Conservation (phyloP, 2,329 filamentous ascomycete species). For the Colletotrichum graminicola region DNA sequence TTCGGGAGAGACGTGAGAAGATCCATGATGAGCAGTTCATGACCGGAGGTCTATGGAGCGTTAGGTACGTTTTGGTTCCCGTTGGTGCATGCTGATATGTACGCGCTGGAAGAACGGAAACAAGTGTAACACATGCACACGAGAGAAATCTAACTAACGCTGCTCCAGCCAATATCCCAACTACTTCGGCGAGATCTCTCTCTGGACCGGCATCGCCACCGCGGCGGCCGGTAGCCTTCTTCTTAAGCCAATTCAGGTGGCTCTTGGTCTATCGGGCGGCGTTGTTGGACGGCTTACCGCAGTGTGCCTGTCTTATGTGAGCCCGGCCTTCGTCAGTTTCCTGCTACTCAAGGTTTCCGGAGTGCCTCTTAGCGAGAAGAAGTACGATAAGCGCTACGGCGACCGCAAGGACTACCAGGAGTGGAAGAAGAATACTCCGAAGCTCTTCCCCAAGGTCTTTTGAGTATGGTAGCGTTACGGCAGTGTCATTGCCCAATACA, state of each 20-base stretch:
- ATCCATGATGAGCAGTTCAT: constrained; percentile 76
- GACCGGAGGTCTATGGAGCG: constrained; percentile 71
- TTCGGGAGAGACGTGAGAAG: constrained; percentile 71
- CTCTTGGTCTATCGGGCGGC: constrained; percentile 67
- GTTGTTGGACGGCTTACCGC: constrained; percentile 48
- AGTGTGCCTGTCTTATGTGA: constrained; percentile 64
- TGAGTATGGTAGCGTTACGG: constrained; percentile 29
- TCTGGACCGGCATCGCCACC: constrained; percentile 77
- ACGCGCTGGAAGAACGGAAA: background rate
- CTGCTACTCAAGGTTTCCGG: constrained; percentile 73
- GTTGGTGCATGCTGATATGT: background rate
- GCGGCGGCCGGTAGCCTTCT: constrained; percentile 68
- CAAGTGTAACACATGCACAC: background rate
- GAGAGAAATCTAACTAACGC: constrained; percentile 8
- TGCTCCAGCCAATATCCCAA: constrained; percentile 70
- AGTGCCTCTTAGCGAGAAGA: constrained; percentile 74
- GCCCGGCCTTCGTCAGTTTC: constrained; percentile 74
- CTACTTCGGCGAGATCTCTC: constrained; percentile 78
- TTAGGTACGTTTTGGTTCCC: constrained; percentile 55
- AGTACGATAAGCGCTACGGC: constrained; percentile 76
- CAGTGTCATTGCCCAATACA: background rate
- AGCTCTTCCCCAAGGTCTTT: constrained; percentile 72
- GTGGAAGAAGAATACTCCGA: constrained; percentile 76
- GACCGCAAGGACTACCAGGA: constrained; percentile 73
- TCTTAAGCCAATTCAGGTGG: constrained; percentile 65